Evolutionary conservation across 2,329 filamentous ascomycete genomes (phyloP).

Genomic region (Diaporthe longicolla): DNA sequence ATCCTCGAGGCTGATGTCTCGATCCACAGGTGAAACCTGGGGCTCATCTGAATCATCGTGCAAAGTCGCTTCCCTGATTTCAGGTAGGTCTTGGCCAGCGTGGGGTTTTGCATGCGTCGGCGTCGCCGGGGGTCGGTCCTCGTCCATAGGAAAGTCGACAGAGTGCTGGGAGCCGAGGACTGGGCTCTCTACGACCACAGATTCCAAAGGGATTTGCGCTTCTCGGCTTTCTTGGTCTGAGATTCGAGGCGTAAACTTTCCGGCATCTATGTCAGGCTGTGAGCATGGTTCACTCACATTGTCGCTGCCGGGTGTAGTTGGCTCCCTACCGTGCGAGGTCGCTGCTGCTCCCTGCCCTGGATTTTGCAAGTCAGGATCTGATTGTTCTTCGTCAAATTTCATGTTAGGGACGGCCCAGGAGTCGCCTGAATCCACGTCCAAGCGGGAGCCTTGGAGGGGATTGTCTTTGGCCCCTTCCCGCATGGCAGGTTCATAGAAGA

Average conservation of each 20-base stretch:
- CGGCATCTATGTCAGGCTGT: constrained; percentile 41
- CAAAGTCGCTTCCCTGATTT: constrained; percentile 17
- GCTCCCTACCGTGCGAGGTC: constrained; percentile 39
- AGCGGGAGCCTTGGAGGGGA: constrained; percentile 46
- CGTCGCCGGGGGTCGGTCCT: not conserved
- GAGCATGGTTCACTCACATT: constrained; percentile 44
- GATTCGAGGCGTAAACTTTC: constrained; percentile 40
- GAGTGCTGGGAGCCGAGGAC: constrained; percentile 51
- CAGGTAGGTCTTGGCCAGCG: not conserved
- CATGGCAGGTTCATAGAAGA: constrained; percentile 60
- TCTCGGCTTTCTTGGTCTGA: constrained; percentile 44
- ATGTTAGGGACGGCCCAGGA: constrained; percentile 44
- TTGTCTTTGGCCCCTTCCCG: constrained; percentile 61
- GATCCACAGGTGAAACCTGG: constrained; percentile 15
- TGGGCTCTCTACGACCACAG: constrained; percentile 47
- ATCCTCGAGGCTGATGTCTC: constrained; percentile 27
- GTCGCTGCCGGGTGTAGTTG: constrained; percentile 40
- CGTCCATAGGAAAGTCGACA: constrained; percentile 33
- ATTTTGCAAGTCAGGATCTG: constrained; percentile 37
- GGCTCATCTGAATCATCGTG: not conserved
- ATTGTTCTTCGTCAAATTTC: constrained; percentile 25
- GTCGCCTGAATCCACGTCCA: constrained; percentile 47
- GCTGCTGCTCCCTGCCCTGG: constrained; percentile 38
- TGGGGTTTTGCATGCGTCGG: not conserved
- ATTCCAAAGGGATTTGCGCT: constrained; percentile 38